Evolutionary conservation across 2,329 filamentous ascomycete genomes (phyloP), one percentile per base, ranked within the genome.

Genomic region (Verticillium longisporum): DNA sequence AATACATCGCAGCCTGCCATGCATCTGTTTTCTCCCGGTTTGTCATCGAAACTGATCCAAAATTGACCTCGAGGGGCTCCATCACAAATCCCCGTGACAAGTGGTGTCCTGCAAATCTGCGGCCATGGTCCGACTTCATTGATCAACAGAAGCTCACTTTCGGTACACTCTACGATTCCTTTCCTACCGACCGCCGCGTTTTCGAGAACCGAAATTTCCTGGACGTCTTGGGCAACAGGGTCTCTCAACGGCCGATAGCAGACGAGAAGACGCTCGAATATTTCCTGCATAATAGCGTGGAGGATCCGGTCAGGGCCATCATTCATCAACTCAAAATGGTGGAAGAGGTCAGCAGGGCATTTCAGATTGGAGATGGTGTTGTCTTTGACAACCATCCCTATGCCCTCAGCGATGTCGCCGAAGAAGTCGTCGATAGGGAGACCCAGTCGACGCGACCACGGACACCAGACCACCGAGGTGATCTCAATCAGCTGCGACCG

Each of bases 1-100:
- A 74, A 64, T 73, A 74, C 57, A 68, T 75, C 32, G 32, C 60
- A 37, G 64, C 67, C 11, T 74, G 65, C 60, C 70, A 75, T 60
- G 41, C 60, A 37, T 61, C 66, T 3, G 60, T 73, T n/a, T 70
- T 67, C 32, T 55, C 67, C 11, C 64, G 64, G 10, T 63, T 74
- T 4, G 37, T 13, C 0, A 63, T 75, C n/a, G 63, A 72, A 60
- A 65, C 61, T 6, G 61, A 71, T 56, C 56, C 26, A 33, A 60
- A 56, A 55, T 64, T 73, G 4, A 69, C 68, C 1, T 68, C 66
- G 7, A 71, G 65, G 34, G 67, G 68, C 31, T 63, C 68, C 15
- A 67, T 69, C 18, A 73, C 70, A 18, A 71, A 69, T 57, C 72
- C 71, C 2, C 63, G 64, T 1, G 56, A 69, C 14, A 73, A 72